These are phyloP conservation scores for Lentinula boryana DNA, from an alignment of 768 basidiomycete genomes.

Conservation along the genomic window DNA sequence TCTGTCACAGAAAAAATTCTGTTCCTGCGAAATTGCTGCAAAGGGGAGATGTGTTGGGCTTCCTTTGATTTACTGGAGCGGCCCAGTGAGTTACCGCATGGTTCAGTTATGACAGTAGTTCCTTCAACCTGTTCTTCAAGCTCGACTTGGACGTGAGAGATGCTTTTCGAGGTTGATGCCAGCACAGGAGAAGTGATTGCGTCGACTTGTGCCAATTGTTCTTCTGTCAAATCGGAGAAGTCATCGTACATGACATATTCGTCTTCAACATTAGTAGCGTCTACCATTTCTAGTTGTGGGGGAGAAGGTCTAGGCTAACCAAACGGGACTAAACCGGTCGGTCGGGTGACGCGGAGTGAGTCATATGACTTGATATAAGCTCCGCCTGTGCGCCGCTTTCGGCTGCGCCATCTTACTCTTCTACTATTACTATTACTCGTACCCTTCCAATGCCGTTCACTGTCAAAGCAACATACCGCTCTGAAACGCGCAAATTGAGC, in stretches of 20 bases:
- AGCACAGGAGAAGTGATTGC: slow-evolving; percentile 18
- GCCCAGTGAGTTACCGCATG: not conserved
- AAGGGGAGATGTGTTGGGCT: slow-evolving; percentile 25
- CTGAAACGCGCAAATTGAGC: slow-evolving; percentile 63
- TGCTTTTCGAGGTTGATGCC: slow-evolving; percentile 9
- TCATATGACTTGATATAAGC: slow-evolving; percentile 9
- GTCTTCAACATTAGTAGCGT: slow-evolving; percentile 14
- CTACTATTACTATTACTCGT: not conserved
- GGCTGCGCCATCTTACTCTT: not conserved
- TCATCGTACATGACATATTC: slow-evolving; percentile 44
- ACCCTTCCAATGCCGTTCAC: slow-evolving; percentile 34
- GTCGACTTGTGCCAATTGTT: slow-evolving; percentile 50
- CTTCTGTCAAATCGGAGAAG: slow-evolving; percentile 50
- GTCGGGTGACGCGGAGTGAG: not conserved
- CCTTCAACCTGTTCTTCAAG: slow-evolving; percentile 26
- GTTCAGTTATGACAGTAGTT: not conserved
- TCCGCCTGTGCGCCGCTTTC: slow-evolving; percentile 8
- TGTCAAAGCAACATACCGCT: slow-evolving; percentile 71
- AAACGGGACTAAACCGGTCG: not conserved
- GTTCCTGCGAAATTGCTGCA: slow-evolving; percentile 36
- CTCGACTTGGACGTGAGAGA: slow-evolving; percentile 31
- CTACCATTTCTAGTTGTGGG: not conserved
- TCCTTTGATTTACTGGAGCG: not conserved
- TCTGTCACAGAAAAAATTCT: slow-evolving; percentile 57
- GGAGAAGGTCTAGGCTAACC: no score